Base-by-base conservation (phyloP, 1,284 basidiomycete species). In the Paramarasmius palmivorus region DNA sequence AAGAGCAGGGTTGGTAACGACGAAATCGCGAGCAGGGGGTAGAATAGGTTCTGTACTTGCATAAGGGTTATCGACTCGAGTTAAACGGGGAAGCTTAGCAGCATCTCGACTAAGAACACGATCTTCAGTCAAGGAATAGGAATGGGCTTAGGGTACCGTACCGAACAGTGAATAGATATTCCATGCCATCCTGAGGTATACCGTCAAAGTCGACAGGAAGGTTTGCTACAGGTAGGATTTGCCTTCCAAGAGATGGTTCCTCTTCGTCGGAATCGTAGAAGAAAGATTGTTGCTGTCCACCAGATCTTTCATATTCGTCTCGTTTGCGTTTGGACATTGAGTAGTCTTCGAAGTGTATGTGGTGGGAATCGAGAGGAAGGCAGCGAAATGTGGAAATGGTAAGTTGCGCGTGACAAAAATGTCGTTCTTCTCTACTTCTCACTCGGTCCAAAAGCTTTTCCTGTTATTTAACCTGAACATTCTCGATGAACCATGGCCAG, bases 121-220 rank as follows among this genome's bases (percentile, higher is more conserved):
- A 48, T 49, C 32, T 40, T 37, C 44, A 44, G 20, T 49, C 42
- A 44, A 57, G 20, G 37, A 17, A 35, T 26, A 35, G 35, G 49
- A 52, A 59, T 39, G 59, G 37, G 19, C 17, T 55, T 29, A 41
- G 52, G 26, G 29, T n/a, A n/a, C 60, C 72, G 52, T 59, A 90
- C 89, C 90, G 79, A 49, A 93, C 90, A 49, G 83, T 83, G 67
- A 92, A 92, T 34, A 93, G 74, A 66, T 93, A 93, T 63, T 93
- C 79, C 76, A 88, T 62, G 2, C 91, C 90, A 68, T 93, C 86
- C 62, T 71, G 68, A 1, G 90, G 90, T 49, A 77, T 77, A 22
- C 77, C 83, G 57, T 81, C 70, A 64, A 85, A 92, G 62, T 83
- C 73, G 19, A 72, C 66, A 29, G 88, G 86, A 47, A 92, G 77